These are phyloP conservation scores for Cryptococcus sp. DNA, from an alignment of 1,284 basidiomycete species.

Conservation along the genomic window DNA sequence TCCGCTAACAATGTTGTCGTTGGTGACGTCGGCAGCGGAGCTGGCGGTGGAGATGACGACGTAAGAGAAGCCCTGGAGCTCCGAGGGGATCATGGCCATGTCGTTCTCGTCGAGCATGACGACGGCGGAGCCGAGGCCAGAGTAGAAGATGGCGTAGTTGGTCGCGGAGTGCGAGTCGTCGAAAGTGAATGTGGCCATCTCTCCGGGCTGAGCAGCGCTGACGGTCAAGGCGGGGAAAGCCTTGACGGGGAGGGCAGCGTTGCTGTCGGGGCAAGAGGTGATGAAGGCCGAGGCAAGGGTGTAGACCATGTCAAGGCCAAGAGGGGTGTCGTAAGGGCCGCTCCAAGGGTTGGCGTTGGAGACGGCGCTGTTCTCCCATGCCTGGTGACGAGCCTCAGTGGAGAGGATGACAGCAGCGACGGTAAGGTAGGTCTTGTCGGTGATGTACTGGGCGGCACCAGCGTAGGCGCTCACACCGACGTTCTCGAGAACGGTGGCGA, in stretches of 20 bases:
- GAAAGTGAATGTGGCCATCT: slow-evolving; percentile 38
- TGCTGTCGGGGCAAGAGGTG: slow-evolving; percentile 46
- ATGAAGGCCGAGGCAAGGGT: slow-evolving; percentile 46
- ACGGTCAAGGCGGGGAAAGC: slow-evolving; percentile 54
- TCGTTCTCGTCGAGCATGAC: slow-evolving; percentile 31
- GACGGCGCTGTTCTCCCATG: slow-evolving; percentile 55
- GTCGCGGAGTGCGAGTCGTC: slow-evolving; percentile 20
- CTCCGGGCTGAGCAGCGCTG: slow-evolving; percentile 26
- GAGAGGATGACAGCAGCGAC: slow-evolving; percentile 50
- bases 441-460: slow-evolving; percentile 37
- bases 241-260: slow-evolving; percentile 54
- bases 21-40: slow-evolving; percentile 32
- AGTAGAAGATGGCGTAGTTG: slow-evolving; percentile 36
- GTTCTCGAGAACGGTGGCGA: slow-evolving; percentile 64
- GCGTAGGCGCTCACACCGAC: slow-evolving; percentile 63
- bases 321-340: slow-evolving; percentile 58
- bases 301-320: slow-evolving; percentile 56
- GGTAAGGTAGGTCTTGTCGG: slow-evolving; percentile 57
- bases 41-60: slow-evolving; percentile 47
- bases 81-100: slow-evolving; percentile 49
- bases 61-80: slow-evolving; percentile 54
- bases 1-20: slow-evolving; percentile 53
- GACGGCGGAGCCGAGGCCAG: slow-evolving; percentile 27
- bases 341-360: slow-evolving; percentile 59
- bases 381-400: slow-evolving; percentile 76